phyloP scores from a whole-genome alignment of 257 asterid genomes.

The Fraxinus pennsylvanica region DNA sequence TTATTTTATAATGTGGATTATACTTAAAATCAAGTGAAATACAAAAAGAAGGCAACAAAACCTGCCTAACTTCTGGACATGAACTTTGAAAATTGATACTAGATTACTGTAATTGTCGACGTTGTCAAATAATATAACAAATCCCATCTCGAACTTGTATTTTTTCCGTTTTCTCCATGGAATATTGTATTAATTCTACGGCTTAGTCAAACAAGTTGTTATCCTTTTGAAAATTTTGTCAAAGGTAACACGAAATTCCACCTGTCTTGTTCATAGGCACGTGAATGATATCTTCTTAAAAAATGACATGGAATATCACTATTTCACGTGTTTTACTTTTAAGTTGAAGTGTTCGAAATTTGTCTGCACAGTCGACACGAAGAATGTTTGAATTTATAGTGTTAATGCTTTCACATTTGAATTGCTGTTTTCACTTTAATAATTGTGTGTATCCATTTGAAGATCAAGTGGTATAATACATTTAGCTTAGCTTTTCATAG shows the following conservation, averaged over 20 bases:
- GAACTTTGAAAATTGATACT: no score
- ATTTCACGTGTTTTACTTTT: no score
- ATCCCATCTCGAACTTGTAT: not conserved
- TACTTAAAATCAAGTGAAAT: no score
- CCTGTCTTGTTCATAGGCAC: conserved; percentile 13
- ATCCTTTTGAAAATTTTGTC: not conserved
- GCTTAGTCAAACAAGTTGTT: conserved; percentile 2
- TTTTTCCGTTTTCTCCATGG: not conserved
- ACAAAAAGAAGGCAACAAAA: no score
- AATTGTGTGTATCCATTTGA: no score
- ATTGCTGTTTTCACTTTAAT: no score
- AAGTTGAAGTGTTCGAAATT: not conserved
- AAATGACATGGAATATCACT: not conserved
- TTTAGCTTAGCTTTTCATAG: not conserved
- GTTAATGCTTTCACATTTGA: not conserved
- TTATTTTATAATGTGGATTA: no score
- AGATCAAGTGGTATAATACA: not conserved
- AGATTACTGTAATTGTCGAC: no score
- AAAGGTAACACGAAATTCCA: not conserved
- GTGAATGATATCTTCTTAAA: conserved; percentile 27
- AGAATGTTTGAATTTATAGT: not conserved
- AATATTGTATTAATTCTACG: not conserved
- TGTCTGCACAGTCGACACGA: not conserved
- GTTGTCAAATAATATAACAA: no score
- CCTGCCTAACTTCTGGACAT: no score